These are phyloP conservation scores for Talaromyces sp. DNA, from an alignment of 2,329 filamentous ascomycete species.

Conservation along the genomic window DNA sequence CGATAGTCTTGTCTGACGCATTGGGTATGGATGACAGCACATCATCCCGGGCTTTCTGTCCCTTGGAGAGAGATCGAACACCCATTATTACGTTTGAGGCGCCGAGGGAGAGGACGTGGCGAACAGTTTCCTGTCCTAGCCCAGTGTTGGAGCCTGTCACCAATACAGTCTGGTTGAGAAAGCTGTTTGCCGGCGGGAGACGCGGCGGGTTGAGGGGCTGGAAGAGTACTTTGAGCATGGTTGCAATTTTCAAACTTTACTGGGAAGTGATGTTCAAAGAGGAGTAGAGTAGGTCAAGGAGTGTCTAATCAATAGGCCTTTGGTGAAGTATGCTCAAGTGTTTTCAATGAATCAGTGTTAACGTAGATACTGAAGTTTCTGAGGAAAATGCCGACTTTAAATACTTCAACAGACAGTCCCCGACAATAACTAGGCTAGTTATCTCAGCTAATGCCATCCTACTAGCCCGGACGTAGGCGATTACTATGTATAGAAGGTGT, in stretches of 20 bases:
- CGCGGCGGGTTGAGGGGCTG: constrained; percentile 4
- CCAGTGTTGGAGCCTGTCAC: constrained; percentile 13
- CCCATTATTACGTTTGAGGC: constrained; percentile 24
- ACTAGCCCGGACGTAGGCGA: neutral
- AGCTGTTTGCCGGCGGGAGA: neutral
- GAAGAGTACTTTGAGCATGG: constrained; percentile 5
- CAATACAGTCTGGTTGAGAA: constrained; percentile 9
- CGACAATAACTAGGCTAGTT: neutral
- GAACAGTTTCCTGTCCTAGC: constrained; percentile 7
- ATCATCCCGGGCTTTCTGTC: constrained; percentile 37
- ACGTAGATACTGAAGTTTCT: neutral
- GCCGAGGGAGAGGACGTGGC: constrained; percentile 7
- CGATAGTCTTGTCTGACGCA: constrained; percentile 17
- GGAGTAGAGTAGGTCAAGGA: no score
- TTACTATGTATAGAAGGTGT: neutral
- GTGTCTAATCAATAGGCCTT: no score
- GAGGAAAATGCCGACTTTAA: neutral
- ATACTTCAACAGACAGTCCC: neutral
- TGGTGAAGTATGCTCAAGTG: neutral
- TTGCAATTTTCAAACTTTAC: neutral
- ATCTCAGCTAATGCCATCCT: neutral
- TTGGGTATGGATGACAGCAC: constrained; percentile 28
- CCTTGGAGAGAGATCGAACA: constrained; percentile 38
- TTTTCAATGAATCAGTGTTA: neutral
- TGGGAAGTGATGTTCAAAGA: neutral